Conservation (phyloP, 176 grass and related monocot genomes). For the Aegilops tauschii region DNA sequence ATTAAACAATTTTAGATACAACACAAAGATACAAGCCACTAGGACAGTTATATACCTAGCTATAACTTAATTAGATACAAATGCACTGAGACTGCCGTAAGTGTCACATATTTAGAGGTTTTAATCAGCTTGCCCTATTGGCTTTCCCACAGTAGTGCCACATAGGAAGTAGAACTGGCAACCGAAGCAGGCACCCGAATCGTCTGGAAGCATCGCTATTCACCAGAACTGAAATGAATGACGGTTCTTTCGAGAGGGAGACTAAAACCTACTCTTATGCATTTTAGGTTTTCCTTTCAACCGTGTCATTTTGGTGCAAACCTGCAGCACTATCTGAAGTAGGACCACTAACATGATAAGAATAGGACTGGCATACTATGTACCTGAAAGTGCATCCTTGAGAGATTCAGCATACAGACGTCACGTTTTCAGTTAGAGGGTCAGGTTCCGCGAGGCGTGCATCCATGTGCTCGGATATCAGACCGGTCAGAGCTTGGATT, state of each 20-base stretch:
- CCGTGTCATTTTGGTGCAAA: not conserved
- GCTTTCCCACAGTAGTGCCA: not conserved
- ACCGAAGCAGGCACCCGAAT: not conserved
- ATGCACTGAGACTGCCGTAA: not conserved
- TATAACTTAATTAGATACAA: not conserved
- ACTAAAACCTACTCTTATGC: not conserved
- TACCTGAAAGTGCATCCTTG: not conserved
- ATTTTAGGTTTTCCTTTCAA: not conserved
- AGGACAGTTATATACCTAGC: not conserved
- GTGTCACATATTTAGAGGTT: not conserved
- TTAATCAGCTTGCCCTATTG: not conserved
- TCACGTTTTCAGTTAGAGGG: constrained; percentile 43
- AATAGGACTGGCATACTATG: not conserved
- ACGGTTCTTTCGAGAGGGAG: not conserved
- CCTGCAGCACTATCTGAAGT: constrained; percentile 20
- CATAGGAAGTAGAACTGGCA: not conserved
- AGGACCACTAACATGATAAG: not conserved
- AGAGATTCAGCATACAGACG: constrained; percentile 23
- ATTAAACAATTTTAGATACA: not conserved
- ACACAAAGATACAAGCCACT: not conserved
- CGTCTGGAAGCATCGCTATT: constrained; percentile 8
- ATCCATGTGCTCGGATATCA: constrained; percentile 40
- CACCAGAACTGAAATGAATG: constrained; percentile 14
- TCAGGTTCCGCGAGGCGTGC: constrained; percentile 2
- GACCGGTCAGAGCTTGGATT: constrained; percentile 64